A percentile compares a stretch with the other conserved stretches of the same genome.
Evolutionary conservation across 352 stramenopile species (phyloP).

Genomic region (Globisporangium solare): DNA sequence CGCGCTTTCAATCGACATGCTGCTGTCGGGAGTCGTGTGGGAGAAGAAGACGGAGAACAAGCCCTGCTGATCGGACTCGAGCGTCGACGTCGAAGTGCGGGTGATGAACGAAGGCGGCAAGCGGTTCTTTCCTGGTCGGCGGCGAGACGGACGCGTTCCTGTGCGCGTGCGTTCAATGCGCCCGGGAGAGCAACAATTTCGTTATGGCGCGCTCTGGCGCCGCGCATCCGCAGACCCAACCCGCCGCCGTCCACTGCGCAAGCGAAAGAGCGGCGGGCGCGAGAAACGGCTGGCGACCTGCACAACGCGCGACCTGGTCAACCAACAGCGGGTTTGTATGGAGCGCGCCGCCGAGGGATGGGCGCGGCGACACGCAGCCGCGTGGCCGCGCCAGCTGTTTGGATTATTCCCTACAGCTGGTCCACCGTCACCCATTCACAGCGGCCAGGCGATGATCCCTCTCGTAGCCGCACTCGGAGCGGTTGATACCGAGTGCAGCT

Average conservation of each 20-base stretch:
- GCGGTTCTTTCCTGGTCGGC: background rate
- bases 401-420: conserved; percentile 20
- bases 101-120: background rate
- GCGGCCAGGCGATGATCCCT: background rate
- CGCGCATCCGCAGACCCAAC: no score
- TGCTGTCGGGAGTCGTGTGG: background rate
- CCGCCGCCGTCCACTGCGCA: background rate
- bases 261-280: no score
- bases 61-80: conserved; percentile 15
- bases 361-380: conserved; percentile 7
- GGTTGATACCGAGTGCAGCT: no score
- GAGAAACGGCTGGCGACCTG: conserved; percentile 8
- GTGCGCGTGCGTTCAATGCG: conserved; percentile 12
- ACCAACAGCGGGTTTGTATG: background rate
- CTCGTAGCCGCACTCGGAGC: no score
- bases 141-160: conserved; percentile 18
- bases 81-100: background rate
- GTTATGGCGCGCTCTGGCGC: conserved; percentile 8
- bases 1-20: conserved; percentile 46
- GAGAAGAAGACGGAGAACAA: conserved; percentile 5
- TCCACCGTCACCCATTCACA: conserved; percentile 13
- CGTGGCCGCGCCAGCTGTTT: conserved; percentile 12
- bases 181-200: conserved; percentile 16
- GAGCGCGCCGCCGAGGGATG: conserved; percentile 8
- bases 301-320: background rate